Evolutionary conservation across 1,284 basidiomycete species (phyloP).

Genomic region (Ustilago vetiveriae): DNA sequence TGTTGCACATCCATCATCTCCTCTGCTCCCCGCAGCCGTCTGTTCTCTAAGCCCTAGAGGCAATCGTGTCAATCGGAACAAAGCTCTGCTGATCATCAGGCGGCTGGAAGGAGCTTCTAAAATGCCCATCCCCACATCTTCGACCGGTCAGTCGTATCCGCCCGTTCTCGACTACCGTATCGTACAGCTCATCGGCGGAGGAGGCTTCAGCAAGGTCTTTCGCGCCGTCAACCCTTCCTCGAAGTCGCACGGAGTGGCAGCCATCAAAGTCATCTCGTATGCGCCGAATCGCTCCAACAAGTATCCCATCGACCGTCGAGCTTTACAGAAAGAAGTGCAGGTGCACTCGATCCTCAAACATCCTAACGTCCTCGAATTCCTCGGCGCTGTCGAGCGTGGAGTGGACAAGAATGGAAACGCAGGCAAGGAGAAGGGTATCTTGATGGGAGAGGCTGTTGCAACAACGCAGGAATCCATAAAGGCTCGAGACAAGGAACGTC

Average conservation of each 20-base stretch:
- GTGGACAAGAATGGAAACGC: constrained; percentile 41
- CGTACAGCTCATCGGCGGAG: constrained; percentile 64
- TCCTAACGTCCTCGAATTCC: constrained; percentile 82
- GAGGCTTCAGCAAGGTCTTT: constrained; percentile 65
- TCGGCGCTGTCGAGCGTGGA: constrained; percentile 72
- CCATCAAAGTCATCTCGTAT: constrained; percentile 66
- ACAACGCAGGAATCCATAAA: constrained; percentile 71
- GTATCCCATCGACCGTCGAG: constrained; percentile 62
- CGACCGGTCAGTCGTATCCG: constrained; percentile 62
- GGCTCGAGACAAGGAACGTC: constrained; percentile 62
- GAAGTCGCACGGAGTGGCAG: constrained; percentile 53
- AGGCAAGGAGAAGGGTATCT: constrained; percentile 38
- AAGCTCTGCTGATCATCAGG: too few species aligned
- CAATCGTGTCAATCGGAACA: too few species aligned
- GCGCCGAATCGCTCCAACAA: constrained; percentile 52
- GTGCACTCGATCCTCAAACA: constrained; percentile 87
- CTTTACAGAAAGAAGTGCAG: constrained; percentile 84
- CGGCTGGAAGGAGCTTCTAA: too few species aligned
- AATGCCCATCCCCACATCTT: constrained; percentile 60
- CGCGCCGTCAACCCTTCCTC: constrained; percentile 56
- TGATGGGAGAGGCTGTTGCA: constrained; percentile 49
- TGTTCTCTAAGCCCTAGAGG: too few species aligned
- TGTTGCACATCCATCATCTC: constrained; percentile 1
- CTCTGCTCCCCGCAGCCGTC: too few species aligned
- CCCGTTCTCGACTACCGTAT: constrained; percentile 61